These are phyloP conservation scores for Trametes villosa DNA, from an alignment of 768 basidiomycete species.

Conservation along the genomic window DNA sequence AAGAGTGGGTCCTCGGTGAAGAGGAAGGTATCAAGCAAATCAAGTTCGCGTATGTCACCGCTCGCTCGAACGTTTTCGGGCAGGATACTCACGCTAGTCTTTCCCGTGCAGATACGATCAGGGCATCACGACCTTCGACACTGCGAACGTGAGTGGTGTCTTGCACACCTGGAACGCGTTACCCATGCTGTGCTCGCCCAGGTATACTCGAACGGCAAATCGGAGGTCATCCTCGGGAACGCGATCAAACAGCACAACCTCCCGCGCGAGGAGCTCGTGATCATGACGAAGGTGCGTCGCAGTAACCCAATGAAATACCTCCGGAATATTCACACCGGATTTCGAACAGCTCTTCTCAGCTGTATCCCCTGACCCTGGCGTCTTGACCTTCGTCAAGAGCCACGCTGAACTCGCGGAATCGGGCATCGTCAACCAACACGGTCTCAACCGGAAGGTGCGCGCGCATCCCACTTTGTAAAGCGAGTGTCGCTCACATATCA, in stretches of 20 bases:
- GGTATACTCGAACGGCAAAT: conserved; percentile 34
- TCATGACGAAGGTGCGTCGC: conserved; percentile 47
- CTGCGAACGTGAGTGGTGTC: conserved; percentile 35
- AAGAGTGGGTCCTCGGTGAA: conserved; percentile 43
- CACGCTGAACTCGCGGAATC: conserved; percentile 15
- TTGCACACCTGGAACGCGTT: too few species aligned
- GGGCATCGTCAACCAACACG: conserved; percentile 44
- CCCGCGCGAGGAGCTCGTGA: conserved; percentile 50
- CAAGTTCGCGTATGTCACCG: conserved; percentile 44
- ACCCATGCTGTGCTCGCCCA: neutral
- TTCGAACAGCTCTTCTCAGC: conserved; percentile 1
- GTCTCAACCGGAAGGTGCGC: conserved; percentile 45
- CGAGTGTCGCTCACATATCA: neutral
- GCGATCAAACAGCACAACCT: conserved; percentile 47
- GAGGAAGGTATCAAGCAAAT: conserved; percentile 43
- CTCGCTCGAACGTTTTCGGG: neutral
- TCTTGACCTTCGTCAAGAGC: neutral
- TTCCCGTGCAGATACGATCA: conserved; percentile 39
- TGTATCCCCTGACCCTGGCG: neutral
- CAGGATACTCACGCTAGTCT: neutral
- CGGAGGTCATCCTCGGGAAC: conserved; percentile 48
- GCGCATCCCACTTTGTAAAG: neutral
- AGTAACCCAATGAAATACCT: too few species aligned
- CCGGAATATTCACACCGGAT: neutral
- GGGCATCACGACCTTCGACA: conserved; percentile 48